Percentiles rank a stretch among this genome's conserved stretches.
These are phyloP conservation scores for Suillus weaverae DNA, from an alignment of 768 basidiomycete genomes.

Conservation along the genomic window DNA sequence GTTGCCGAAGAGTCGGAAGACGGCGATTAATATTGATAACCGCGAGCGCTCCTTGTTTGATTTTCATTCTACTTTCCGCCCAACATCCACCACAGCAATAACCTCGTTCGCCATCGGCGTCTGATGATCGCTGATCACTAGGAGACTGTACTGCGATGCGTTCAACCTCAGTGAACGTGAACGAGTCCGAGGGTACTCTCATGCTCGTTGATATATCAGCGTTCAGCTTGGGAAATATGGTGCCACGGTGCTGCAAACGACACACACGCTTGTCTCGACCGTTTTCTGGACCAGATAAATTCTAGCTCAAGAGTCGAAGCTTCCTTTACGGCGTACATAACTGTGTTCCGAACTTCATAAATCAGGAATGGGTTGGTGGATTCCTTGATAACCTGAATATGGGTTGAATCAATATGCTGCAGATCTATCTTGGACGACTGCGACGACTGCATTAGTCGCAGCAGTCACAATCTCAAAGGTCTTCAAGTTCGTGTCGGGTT, in stretches of 20 bases:
- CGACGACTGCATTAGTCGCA: constrained; percentile 1
- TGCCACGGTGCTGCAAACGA: not conserved
- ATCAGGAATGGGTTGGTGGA: not conserved
- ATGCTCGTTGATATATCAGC: not conserved
- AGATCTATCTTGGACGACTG: constrained; percentile 13
- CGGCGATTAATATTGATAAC: not conserved
- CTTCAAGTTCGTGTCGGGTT: constrained; percentile 15
- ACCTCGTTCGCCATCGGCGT: not conserved
- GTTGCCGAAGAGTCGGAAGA: not conserved
- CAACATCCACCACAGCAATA: not conserved
- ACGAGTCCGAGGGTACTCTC: not conserved
- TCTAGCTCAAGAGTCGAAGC: not conserved
- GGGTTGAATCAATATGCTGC: not conserved
- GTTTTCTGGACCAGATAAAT: not conserved
- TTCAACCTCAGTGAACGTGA: not conserved
- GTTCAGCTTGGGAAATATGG: not conserved
- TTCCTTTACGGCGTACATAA: not conserved
- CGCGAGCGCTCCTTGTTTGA: not conserved
- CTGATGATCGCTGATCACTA: not conserved
- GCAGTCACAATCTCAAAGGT: constrained; percentile 13
- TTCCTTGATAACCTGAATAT: not conserved
- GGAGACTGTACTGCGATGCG: not conserved
- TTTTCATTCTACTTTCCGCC: not conserved
- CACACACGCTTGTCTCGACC: not conserved
- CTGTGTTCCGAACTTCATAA: not conserved